phyloP scores from a whole-genome alignment of 805 yeast species.

The Candida gorgasii region DNA sequence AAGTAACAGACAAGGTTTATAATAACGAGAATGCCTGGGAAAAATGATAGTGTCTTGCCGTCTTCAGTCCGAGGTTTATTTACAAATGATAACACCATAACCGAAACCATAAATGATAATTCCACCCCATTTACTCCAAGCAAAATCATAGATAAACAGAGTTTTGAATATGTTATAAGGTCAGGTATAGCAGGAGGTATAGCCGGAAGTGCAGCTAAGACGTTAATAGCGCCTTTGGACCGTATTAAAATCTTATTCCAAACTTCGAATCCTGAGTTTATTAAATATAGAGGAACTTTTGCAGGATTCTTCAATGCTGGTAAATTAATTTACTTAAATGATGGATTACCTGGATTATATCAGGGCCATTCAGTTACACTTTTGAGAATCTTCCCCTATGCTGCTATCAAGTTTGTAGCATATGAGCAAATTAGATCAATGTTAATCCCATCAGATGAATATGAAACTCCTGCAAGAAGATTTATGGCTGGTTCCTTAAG shows the following conservation, averaged over 20 bases:
- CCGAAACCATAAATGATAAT: constrained; percentile 25
- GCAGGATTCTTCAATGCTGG: constrained; percentile 77
- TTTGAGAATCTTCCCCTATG: constrained; percentile 90
- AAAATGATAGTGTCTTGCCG: constrained; percentile 1
- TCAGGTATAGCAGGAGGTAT: constrained; percentile 94
- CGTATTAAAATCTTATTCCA: constrained; percentile 93
- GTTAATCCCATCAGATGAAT: constrained; percentile 69
- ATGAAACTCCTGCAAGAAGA: constrained; percentile 81
- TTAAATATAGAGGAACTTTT: constrained; percentile 76
- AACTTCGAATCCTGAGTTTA: constrained; percentile 88
- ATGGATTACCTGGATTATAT: constrained; percentile 79
- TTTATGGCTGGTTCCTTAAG: constrained; percentile 87
- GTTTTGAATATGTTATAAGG: constrained; percentile 73
- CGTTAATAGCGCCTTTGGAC: constrained; percentile 92
- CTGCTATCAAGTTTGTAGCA: constrained; percentile 94
- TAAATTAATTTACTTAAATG: constrained; percentile 58
- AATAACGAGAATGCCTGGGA: constrained; percentile 4
- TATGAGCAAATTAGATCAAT: constrained; percentile 87
- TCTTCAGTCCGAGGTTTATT: constrained; percentile 6
- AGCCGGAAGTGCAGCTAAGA: constrained; percentile 96
- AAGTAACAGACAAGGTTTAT: not conserved
- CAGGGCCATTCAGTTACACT: constrained; percentile 97
- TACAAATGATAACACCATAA: constrained; percentile 3
- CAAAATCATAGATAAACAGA: constrained; percentile 59
- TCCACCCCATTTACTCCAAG: constrained; percentile 29